Percentiles rank a stretch among this genome's conserved stretches.
Conservation (phyloP, 768 basidiomycete species). For the Naematelia encephala region DNA sequence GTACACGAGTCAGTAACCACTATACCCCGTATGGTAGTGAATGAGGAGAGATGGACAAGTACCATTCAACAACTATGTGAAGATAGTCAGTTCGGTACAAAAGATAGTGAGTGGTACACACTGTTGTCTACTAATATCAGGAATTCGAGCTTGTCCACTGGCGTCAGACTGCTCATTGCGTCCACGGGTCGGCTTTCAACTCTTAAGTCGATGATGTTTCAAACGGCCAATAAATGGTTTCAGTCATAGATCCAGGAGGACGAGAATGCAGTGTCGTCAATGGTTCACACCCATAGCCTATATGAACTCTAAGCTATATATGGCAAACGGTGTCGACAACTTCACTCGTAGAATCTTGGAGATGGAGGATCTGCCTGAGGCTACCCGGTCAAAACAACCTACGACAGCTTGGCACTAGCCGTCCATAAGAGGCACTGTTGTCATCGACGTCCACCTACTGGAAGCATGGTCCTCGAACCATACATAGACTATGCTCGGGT, state of each 20-base stretch:
- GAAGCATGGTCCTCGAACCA: too few relatives aligned
- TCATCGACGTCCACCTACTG: too few relatives aligned
- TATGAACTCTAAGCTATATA: too few relatives aligned
- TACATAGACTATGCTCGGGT: too few relatives aligned
- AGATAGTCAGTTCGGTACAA: neutral
- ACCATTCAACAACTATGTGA: constrained; percentile 65
- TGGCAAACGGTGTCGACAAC: too few relatives aligned
- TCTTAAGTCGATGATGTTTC: too few relatives aligned
- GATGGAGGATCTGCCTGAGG: neutral
- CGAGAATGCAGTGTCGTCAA: too few relatives aligned
- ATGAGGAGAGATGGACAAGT: constrained; percentile 11
- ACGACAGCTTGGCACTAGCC: neutral
- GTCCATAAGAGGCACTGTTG: neutral
- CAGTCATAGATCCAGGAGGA: neutral
- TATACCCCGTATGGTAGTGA: too few relatives aligned
- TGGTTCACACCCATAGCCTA: too few relatives aligned
- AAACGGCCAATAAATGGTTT: neutral
- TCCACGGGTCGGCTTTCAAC: neutral
- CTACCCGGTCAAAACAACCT: neutral
- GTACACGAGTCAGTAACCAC: neutral
- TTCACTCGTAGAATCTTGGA: neutral
- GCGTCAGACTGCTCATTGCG: constrained; percentile 3
- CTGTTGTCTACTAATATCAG: constrained; percentile 26
- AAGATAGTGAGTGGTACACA: constrained; percentile 5
- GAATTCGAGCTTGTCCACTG: constrained; percentile 30